Conservation (phyloP, 225 moss, liverwort and hornwort genomes). For the Sphagnum tenellum region DNA sequence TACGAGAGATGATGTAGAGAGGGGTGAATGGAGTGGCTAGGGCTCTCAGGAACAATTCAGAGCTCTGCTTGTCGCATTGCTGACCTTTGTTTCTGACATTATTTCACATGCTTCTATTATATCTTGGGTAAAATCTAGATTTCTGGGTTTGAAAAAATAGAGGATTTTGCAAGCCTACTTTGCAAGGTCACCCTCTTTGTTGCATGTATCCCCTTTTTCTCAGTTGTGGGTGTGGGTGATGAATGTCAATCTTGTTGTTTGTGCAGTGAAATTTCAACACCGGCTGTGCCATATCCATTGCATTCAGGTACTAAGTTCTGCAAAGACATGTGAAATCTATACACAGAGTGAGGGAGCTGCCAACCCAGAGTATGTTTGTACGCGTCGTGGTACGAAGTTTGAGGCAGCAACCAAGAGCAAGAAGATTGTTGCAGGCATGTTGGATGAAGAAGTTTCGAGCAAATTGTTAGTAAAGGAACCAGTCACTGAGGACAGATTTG, state of each 20-base stretch:
- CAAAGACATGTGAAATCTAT: slow-evolving; percentile 64
- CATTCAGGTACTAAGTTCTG: slow-evolving; percentile 54
- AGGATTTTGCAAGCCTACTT: too few species aligned
- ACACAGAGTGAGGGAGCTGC: slow-evolving; percentile 44
- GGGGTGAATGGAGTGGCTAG: too few species aligned
- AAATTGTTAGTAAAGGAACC: not conserved
- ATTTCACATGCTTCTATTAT: too few species aligned
- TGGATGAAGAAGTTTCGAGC: not conserved
- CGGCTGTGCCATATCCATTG: slow-evolving; percentile 38
- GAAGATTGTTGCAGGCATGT: not conserved
- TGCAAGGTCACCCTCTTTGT: too few species aligned
- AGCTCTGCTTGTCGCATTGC: too few species aligned
- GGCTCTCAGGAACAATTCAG: too few species aligned
- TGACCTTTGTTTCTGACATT: too few species aligned
- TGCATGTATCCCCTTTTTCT: too few species aligned
- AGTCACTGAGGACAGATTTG: slow-evolving; percentile 9
- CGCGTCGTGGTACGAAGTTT: slow-evolving; percentile 24
- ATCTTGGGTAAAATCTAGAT: too few species aligned
- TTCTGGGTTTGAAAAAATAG: too few species aligned
- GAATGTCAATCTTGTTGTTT: not conserved
- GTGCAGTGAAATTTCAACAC: slow-evolving; percentile 47
- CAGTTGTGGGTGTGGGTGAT: too few species aligned
- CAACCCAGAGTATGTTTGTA: slow-evolving; percentile 67
- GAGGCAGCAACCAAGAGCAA: not conserved
- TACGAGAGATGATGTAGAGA: too few species aligned